Percentiles rank a stretch among this genome's conserved stretches.
Evolutionary conservation across 2,329 filamentous ascomycete species (phyloP).

Genomic region (Huntiella moniliformis): DNA sequence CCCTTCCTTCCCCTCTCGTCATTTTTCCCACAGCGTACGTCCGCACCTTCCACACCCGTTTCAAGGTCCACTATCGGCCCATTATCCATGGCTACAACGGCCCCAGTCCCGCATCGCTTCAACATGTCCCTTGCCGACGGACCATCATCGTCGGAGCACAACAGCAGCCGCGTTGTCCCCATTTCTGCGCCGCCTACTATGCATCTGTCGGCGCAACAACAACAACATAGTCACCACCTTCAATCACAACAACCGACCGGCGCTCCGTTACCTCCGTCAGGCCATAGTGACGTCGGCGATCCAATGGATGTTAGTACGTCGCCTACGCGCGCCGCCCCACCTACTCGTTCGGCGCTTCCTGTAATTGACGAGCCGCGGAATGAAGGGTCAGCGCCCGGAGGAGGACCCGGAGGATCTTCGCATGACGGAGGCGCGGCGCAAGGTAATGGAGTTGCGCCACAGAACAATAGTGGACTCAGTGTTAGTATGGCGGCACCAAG

Average conservation of each 20-base stretch:
- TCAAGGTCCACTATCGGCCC: too few species aligned
- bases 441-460: constrained; percentile 8
- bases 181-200: constrained; percentile 38
- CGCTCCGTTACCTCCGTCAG: too few species aligned
- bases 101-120: constrained; percentile 12
- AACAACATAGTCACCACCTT: too few species aligned
- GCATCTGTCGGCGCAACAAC: constrained; percentile 17
- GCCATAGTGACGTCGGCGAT: constrained; percentile 20
- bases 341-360: constrained; percentile 1
- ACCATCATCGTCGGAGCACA: neutral
- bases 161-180: constrained; percentile 24
- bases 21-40: too few species aligned
- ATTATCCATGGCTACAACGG: constrained; percentile 12
- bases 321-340: constrained; percentile 22
- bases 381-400: neutral
- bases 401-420: too few species aligned
- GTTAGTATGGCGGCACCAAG: constrained; percentile 24
- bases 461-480: constrained; percentile 25
- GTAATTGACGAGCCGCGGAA: constrained; percentile 7
- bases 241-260: too few species aligned
- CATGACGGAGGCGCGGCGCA: neutral
- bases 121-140: constrained; percentile 8
- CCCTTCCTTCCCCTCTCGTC: neutral
- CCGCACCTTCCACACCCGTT: neutral
- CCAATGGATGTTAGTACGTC: constrained; percentile 44